phyloP scores from a whole-genome alignment of 306 rosid genomes.

The Cicer pinnatifidum region DNA sequence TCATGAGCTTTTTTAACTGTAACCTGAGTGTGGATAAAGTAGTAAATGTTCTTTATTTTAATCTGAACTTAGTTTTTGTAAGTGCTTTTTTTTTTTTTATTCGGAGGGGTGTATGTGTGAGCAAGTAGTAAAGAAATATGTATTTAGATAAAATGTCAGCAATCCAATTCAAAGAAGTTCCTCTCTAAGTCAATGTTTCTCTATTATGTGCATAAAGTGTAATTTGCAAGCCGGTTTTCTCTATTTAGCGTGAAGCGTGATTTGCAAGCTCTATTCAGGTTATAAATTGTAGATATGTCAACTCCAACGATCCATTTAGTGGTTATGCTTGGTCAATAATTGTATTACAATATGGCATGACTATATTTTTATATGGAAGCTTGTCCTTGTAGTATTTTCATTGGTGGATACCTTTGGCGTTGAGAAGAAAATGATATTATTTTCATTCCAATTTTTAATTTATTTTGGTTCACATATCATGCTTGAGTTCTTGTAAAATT shows the following conservation, averaged over 20 bases:
- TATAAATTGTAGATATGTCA: slow-evolving; percentile 17
- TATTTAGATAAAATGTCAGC: not conserved
- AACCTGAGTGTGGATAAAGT: not conserved
- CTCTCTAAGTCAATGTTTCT: not conserved
- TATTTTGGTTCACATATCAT: slow-evolving; percentile 31
- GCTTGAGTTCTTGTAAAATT: slow-evolving; percentile 25
- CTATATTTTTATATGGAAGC: slow-evolving; percentile 31
- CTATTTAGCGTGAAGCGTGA: not conserved
- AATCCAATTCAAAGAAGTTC: slow-evolving; percentile 26
- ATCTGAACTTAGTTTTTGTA: not conserved
- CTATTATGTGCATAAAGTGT: not conserved
- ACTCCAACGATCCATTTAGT: slow-evolving; percentile 13
- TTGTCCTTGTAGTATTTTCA: slow-evolving; percentile 16
- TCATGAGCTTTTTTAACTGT: not conserved
- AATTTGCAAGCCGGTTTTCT: not conserved
- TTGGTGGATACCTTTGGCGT: slow-evolving; percentile 31
- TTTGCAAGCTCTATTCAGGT: slow-evolving; percentile 29
- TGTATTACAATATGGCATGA: slow-evolving; percentile 30
- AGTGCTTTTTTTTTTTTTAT: not conserved
- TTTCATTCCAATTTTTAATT: slow-evolving; percentile 20
- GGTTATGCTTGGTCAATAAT: slow-evolving; percentile 36
- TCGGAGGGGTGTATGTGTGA: not conserved
- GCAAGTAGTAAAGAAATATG: not conserved
- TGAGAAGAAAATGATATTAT: slow-evolving; percentile 20
- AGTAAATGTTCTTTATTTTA: slow-evolving; percentile 1